phyloP scores from a whole-genome alignment of 2,329 filamentous ascomycete genomes.

The Penicillium sp. region DNA sequence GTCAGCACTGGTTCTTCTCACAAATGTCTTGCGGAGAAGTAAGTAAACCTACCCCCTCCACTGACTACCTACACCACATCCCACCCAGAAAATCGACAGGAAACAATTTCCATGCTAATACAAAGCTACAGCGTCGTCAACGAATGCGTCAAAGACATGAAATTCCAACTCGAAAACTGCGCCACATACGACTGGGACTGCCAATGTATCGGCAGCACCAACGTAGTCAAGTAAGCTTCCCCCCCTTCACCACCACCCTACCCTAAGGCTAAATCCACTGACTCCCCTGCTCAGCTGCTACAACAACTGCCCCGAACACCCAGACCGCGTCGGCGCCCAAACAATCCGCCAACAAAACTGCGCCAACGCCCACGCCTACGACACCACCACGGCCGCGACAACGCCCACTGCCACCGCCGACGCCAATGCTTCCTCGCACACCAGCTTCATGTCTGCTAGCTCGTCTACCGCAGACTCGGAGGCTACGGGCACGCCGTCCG shows the following conservation, averaged over 20 bases:
- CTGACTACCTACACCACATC: neutral
- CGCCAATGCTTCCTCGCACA: neutral
- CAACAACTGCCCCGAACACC: constrained; percentile 1
- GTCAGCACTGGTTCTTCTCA: neutral
- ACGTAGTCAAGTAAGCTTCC: constrained; percentile 6
- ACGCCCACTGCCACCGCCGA: too few relatives aligned
- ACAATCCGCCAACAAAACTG: constrained; percentile 6
- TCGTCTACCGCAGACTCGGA: neutral
- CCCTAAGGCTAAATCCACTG: neutral
- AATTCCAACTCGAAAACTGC: constrained; percentile 13
- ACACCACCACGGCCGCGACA: neutral
- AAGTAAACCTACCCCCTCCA: neutral
- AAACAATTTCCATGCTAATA: neutral
- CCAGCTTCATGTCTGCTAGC: neutral
- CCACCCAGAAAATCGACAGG: too few relatives aligned
- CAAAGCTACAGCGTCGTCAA: constrained; percentile 6
- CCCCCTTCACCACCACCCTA: neutral
- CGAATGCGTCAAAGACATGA: constrained; percentile 8
- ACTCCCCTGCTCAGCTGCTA: constrained; percentile 6
- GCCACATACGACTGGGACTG: constrained; percentile 9
- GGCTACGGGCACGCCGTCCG: neutral
- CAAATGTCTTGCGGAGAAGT: constrained; percentile 11
- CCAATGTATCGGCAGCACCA: constrained; percentile 5
- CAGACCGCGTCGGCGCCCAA: neutral
- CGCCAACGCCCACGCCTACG: neutral